phyloP scores from a whole-genome alignment of 768 basidiomycete genomes.

The Infundibulicybe gibba region DNA sequence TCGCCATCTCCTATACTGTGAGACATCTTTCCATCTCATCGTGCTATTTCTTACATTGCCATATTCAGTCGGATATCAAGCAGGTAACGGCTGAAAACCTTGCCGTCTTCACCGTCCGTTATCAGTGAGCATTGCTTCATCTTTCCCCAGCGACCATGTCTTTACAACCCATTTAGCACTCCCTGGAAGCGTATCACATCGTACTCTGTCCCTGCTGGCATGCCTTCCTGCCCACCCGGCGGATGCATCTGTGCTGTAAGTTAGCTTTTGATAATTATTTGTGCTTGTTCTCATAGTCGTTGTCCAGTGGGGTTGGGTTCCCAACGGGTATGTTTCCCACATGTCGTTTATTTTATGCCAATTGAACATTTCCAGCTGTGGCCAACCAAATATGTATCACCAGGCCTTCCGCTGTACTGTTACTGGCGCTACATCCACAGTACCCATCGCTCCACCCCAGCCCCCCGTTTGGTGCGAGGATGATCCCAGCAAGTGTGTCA shows the following conservation, averaged over 20 bases:
- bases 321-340: conserved; percentile 30
- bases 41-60: not conserved
- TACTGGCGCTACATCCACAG: conserved; percentile 34
- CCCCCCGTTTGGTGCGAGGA: conserved; percentile 53
- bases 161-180: conserved; percentile 28
- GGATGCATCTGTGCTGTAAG: conserved; percentile 53
- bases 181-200: conserved; percentile 47
- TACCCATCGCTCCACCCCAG: conserved; percentile 35
- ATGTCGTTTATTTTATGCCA: not conserved
- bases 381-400: conserved; percentile 51
- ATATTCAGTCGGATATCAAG: conserved; percentile 39
- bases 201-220: conserved; percentile 43
- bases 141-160: not conserved
- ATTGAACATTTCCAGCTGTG: conserved; percentile 31
- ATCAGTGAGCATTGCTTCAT: conserved; percentile 27
- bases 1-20: conserved; percentile 52
- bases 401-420: conserved; percentile 46
- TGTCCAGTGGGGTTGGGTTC: conserved; percentile 50
- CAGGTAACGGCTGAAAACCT: conserved; percentile 45
- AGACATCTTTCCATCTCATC: conserved; percentile 2
- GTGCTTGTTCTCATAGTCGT: not conserved
- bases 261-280: conserved; percentile 2
- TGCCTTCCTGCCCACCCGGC: conserved; percentile 46
- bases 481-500: conserved; percentile 33
- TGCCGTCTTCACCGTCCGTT: conserved; percentile 47